Evolutionary conservation across 2,329 filamentous ascomycete species (phyloP).

Genomic region (Penicillium sp.): DNA sequence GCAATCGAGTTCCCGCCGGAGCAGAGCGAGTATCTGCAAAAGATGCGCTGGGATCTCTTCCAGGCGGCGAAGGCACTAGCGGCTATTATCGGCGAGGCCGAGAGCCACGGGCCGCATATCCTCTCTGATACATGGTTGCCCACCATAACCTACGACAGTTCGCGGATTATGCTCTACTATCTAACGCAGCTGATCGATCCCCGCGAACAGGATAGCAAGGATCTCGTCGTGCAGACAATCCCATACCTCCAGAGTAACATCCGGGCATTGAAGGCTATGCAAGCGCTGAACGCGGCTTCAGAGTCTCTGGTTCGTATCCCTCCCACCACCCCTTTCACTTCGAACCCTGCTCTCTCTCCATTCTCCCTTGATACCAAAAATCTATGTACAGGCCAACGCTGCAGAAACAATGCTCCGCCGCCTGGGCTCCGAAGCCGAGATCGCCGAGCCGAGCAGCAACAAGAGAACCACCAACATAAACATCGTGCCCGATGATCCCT

Average conservation of each 20-base stretch:
- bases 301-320: conserved; percentile 6
- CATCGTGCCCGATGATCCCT: conserved; percentile 13
- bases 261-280: conserved; percentile 11
- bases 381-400: background rate
- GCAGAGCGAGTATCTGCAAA: conserved; percentile 10
- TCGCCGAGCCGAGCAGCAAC: background rate
- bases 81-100: conserved; percentile 9
- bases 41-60: conserved; percentile 10
- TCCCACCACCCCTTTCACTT: background rate
- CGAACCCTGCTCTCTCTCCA: background rate
- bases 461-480: background rate
- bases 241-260: conserved; percentile 16
- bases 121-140: conserved; percentile 17
- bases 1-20: conserved; percentile 14
- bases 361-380: background rate
- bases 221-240: conserved; percentile 10
- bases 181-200: conserved; percentile 18
- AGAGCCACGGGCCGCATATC: conserved; percentile 8
- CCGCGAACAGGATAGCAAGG: conserved; percentile 12
- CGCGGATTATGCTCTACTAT: conserved; percentile 17
- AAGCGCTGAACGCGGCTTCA: conserved; percentile 7
- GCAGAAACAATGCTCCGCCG: conserved; percentile 15
- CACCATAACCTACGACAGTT: conserved; percentile 16
- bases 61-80: conserved; percentile 8
- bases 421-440: conserved; percentile 13